Conservation (phyloP, 257 asterid species). For the Plantago elongata region DNA sequence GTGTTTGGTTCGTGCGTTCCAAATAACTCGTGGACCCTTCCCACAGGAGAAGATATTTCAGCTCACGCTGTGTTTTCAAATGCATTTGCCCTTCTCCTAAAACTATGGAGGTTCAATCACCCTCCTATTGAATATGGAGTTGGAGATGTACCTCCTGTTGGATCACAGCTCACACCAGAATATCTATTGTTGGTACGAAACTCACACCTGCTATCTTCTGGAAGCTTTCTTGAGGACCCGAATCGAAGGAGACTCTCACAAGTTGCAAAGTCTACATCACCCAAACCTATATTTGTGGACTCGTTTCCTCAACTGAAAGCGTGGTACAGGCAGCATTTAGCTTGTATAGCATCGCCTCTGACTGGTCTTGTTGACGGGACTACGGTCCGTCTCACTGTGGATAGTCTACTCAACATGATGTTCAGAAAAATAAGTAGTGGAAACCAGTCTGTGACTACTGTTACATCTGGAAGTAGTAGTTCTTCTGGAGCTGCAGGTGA, state of each 20-base stretch:
- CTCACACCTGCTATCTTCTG: conserved; percentile 61
- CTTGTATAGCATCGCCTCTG: conserved; percentile 92
- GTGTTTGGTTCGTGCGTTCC: conserved; percentile 87
- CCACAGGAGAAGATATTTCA: conserved; percentile 78
- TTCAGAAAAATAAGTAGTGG: conserved; percentile 62
- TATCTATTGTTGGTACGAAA: conserved; percentile 81
- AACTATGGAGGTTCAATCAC: conserved; percentile 92
- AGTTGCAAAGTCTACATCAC: conserved; percentile 59
- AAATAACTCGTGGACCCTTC: conserved; percentile 55
- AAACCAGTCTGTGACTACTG: conserved; percentile 48
- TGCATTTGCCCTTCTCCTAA: conserved; percentile 90
- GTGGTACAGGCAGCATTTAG: conserved; percentile 94
- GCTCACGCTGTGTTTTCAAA: conserved; percentile 86
- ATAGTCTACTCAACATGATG: conserved; percentile 76
- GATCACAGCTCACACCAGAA: conserved; percentile 89
- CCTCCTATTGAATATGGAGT: conserved; percentile 88
- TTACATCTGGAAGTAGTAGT: conserved; percentile 71
- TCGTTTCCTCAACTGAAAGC: conserved; percentile 90
- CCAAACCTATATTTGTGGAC: conserved; percentile 82
- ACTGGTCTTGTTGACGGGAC: conserved; percentile 85
- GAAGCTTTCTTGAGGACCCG: conserved; percentile 57
- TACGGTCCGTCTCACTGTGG: conserved; percentile 74
- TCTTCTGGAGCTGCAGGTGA: conserved; percentile 74
- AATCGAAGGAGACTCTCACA: conserved; percentile 71
- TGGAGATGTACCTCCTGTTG: conserved; percentile 95